Evolutionary conservation across 768 basidiomycete species (phyloP), one percentile per base, ranked within the genome.

Genomic region (Hericium erinaceus): DNA sequence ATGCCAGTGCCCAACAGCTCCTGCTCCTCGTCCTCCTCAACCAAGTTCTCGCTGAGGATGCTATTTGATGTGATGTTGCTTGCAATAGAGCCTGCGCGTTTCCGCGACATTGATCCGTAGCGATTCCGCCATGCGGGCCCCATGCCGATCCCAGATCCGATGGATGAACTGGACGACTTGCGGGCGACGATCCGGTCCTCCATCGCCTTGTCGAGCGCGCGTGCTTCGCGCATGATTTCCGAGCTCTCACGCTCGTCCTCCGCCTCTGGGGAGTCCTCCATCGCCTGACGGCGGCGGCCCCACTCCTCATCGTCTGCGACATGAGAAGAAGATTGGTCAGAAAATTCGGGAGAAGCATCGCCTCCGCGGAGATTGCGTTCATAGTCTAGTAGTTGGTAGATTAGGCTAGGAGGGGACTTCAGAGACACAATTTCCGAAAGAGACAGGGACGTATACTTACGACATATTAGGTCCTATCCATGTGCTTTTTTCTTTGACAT

Each of bases 401-500:
- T 93, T 69, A 95, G 83, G 58, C 92, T 92, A 64, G 63, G 62
- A 58, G 63, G 51, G 63, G 58, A 58, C 55, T 55, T n/a, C 57
- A 55, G 56, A 18, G 46, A 26, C 20, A 8, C 28, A 37, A 26
- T 26, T 26, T 58, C 55, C 49, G 54, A 49, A 51, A 60, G 51
- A 56, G 54, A 52, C 49, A 60, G 38, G 38, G 33, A 33, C 33
- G 8, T 33, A 44, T 39, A 85, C 91, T 72, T 75, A 92, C 89
- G 90, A 92, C 85, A 95, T 95, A 71, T 95, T 95, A 55, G 93
- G 93, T 18, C 93, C 89, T 58, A 92, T 81, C 75, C 85, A 87
- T 70, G 81, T 84, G 69, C 88, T 91, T 75, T 90, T 93, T 67
- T 85, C 80, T 71, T 95, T 94, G 46, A 95, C 92, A 72, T 82